phyloP scores from a whole-genome alignment of 1,139 yeast genomes.

The Arxiozyma heterogenica region DNA sequence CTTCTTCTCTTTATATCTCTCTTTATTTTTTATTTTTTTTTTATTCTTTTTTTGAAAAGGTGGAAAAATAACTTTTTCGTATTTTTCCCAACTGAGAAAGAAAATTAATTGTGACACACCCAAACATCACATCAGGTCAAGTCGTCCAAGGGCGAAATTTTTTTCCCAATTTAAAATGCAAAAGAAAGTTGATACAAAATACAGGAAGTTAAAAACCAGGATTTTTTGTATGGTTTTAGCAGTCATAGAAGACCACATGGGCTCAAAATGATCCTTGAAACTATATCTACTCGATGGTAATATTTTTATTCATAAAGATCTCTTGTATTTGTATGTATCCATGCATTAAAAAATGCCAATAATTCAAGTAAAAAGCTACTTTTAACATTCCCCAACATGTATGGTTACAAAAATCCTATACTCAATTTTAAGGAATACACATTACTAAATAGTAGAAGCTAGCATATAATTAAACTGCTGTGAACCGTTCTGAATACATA shows the following conservation, averaged over 20 bases:
- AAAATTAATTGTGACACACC: not conserved
- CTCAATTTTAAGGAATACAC: not conserved
- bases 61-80: too few relatives aligned
- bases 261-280: not conserved
- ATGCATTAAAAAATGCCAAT: not conserved
- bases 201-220: not conserved
- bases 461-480: not conserved
- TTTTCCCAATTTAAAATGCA: not conserved
- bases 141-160: not conserved
- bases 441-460: not conserved
- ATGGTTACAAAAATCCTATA: not conserved
- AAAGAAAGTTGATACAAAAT: constrained; percentile 3
- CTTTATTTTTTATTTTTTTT: not conserved
- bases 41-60: too few relatives aligned
- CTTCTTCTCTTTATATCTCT: not conserved
- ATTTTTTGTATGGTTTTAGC: not conserved
- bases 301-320: not conserved
- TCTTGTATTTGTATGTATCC: not conserved
- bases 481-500: not conserved
- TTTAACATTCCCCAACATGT: too few relatives aligned
- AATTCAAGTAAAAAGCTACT: not conserved
- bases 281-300: not conserved
- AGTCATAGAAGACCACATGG: not conserved
- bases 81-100: not conserved
- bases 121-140: not conserved